Base-by-base conservation (phyloP, 306 rosid genomes). In the Cucurbita ficifolia region DNA sequence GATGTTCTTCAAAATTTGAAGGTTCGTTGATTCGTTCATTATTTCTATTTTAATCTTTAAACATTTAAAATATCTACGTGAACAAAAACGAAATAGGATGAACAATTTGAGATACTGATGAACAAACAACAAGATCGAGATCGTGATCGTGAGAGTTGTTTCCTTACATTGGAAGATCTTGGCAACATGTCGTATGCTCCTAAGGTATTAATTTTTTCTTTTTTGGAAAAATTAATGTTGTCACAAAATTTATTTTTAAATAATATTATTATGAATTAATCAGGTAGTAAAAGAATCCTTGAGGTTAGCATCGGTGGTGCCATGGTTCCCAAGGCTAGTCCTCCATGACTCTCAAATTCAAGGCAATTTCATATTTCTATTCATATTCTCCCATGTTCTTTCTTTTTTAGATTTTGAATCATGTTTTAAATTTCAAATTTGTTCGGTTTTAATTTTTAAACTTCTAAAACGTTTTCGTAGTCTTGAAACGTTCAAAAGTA, bases 251-350 rank as follows among this genome's bases (percentile, higher is more conserved):
- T 29, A 3, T 29, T 7, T 59, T 29, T 42, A 42, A 42, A 42
- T 10, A 29, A 29, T 45, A 11, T 48, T 48, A 0, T 48, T 12
- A 48, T 49, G 16, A 49, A 49, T 5, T 49, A 0, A 4, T 49
- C 53, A 49, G 53, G 53, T 88, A 0, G 96, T 83, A 36, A 94
- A 89, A 77, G 96, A 94, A 82, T 79, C 99, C 4, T 73, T 91
- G 51, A 84, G 97, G 76, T 79, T 85, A 88, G 96, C 96, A 40
- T 89, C 96, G 0, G 74, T 94, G n/a, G 96, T 94, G 10, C 96
- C 96, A 49, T 91, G 96, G 97, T 80, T 91, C 39, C 97, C 96
- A 8, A 91, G 95, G 81, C 82, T 82, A 76, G 88, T 84, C 56
- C 90, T 89, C 2, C 75, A 86, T 21, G 95, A 94, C 78, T 86